Conservation (phyloP, 495 filamentous ascomycete genomes). For the Oidiodendron maius region DNA sequence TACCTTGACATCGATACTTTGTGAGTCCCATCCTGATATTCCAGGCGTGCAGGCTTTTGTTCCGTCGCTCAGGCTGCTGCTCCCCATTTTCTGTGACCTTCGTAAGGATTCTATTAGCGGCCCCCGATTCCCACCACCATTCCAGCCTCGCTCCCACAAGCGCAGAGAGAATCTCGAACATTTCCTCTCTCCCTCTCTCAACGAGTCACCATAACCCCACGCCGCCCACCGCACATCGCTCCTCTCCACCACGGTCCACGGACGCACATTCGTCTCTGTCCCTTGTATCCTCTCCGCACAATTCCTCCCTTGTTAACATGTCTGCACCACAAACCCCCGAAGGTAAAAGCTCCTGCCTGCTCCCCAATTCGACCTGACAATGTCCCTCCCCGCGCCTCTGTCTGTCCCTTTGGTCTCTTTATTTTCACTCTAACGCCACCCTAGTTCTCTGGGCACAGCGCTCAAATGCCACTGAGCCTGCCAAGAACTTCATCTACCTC, state of each 20-base stretch:
- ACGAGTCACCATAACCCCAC: neutral
- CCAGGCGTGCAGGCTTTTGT: slow-evolving; percentile 4
- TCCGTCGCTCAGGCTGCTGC: too few relatives aligned
- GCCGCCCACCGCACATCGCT: neutral
- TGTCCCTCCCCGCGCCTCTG: neutral
- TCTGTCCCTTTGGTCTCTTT: neutral
- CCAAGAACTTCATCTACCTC: slow-evolving; percentile 89
- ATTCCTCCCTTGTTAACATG: slow-evolving; percentile 18
- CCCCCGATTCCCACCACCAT: too few relatives aligned
- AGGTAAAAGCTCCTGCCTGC: slow-evolving; percentile 25
- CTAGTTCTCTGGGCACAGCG: slow-evolving; percentile 97
- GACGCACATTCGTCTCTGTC: too few relatives aligned
- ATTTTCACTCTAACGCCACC: slow-evolving; percentile 12
- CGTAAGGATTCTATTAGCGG: neutral
- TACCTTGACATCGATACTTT: too few relatives aligned
- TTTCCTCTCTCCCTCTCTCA: neutral
- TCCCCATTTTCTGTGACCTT: neutral
- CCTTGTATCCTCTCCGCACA: too few relatives aligned
- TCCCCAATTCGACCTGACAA: neutral
- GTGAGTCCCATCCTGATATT: too few relatives aligned
- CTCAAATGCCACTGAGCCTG: slow-evolving; percentile 69
- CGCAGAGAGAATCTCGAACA: neutral
- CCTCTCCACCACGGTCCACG: neutral
- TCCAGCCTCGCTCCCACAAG: neutral
- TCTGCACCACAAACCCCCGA: slow-evolving; percentile 27